Conservation (phyloP, 2,329 filamentous ascomycete genomes). For the Alternaria burnsii region DNA sequence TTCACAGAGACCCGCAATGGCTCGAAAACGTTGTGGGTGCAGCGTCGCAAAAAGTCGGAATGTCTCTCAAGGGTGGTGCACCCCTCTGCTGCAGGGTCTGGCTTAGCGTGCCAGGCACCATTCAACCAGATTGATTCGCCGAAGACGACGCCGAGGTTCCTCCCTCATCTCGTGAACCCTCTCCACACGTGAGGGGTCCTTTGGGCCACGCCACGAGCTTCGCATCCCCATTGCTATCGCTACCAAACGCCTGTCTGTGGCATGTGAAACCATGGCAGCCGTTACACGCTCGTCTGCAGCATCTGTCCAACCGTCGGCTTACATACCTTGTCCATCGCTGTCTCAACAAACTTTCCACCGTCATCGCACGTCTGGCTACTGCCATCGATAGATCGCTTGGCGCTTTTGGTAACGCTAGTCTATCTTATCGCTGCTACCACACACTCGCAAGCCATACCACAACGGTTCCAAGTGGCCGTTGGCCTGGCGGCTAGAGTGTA, state of each 20-base stretch:
- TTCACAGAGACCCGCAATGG: slow-evolving; percentile 17
- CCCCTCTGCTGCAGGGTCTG: slow-evolving; percentile 24
- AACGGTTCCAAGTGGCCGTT: background rate
- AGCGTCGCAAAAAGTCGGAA: slow-evolving; percentile 21
- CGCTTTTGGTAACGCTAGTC: slow-evolving; percentile 1
- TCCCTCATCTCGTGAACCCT: slow-evolving; percentile 10
- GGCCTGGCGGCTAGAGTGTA: background rate
- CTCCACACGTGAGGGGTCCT: slow-evolving; percentile 12
- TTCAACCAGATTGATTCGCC: slow-evolving; percentile 18
- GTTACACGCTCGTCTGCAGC: background rate
- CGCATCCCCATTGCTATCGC: background rate
- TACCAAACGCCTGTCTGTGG: background rate
- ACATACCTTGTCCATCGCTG: background rate
- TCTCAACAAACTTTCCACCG: slow-evolving; percentile 4
- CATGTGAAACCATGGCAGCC: background rate
- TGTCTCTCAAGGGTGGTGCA: slow-evolving; percentile 6
- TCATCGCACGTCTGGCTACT: slow-evolving; percentile 2
- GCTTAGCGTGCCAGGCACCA: slow-evolving; percentile 19
- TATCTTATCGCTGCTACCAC: slow-evolving; percentile 3
- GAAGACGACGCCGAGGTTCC: slow-evolving; percentile 11
- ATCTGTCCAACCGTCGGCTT: background rate
- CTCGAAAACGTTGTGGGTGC: slow-evolving; percentile 10
- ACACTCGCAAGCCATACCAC: slow-evolving; percentile 1
- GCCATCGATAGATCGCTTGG: slow-evolving; percentile 1
- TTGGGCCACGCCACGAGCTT: slow-evolving; percentile 5